Evolutionary conservation across 306 rosid species (phyloP).

Genomic region (Urtica urens): DNA sequence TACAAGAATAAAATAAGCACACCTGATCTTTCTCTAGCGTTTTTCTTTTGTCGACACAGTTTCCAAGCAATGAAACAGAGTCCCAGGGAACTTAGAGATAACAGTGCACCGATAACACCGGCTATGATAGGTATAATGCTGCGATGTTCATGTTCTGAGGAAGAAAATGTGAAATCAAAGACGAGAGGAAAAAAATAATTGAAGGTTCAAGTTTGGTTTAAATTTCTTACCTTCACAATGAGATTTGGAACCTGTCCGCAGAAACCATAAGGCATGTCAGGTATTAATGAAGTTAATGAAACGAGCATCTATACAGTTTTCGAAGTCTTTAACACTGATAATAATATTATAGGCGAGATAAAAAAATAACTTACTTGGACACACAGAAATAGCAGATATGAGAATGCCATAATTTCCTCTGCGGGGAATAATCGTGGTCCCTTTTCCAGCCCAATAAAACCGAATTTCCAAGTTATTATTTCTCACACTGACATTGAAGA

Average conservation of each 20-base stretch:
- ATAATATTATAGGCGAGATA: too few relatives aligned
- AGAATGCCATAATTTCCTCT: conserved; percentile 14
- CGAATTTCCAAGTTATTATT: conserved; percentile 11
- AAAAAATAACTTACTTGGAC: conserved; percentile 7
- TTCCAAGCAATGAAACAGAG: not conserved
- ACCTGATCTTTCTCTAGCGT: conserved; percentile 1
- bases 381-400: conserved; percentile 18
- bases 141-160: not conserved
- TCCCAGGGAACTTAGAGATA: not conserved
- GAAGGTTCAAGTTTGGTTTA: not conserved
- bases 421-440: conserved; percentile 7
- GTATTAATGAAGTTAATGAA: not conserved
- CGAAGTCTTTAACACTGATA: too few relatives aligned
- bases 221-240: conserved; percentile 8
- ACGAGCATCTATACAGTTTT: too few relatives aligned
- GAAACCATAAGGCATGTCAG: not conserved
- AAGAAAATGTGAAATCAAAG: not conserved
- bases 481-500: conserved; percentile 1
- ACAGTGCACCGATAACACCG: not conserved
- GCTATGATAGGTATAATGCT: not conserved
- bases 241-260: conserved; percentile 6
- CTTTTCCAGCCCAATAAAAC: conserved; percentile 19
- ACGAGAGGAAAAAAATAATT: not conserved
- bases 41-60: not conserved
- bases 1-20: not conserved